Evolutionary conservation across 2,329 filamentous ascomycete species (phyloP), one percentile per base, ranked within the genome.

Genomic region (Penicillium occitanis): DNA sequence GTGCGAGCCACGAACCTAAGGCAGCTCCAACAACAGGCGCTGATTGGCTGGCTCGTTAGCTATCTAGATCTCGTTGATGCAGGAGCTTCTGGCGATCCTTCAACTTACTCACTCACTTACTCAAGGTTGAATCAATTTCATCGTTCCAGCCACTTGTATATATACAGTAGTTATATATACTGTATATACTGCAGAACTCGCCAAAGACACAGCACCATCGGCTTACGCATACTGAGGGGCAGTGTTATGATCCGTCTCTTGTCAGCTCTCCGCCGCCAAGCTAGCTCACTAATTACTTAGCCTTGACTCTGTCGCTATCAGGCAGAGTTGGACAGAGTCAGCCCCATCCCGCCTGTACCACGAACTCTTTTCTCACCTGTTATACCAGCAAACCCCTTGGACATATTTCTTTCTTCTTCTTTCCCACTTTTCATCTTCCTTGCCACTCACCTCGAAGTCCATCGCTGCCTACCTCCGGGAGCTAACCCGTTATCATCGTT

Each of bases 1-100:
- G 17, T 35, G 14, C 25, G 28, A 19, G 30, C 61, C 40, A 53
- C 35, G 51, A 64, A 50, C 40, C 11, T 64, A 17, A 64, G 62
- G 62, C 53, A 62, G 19, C 60, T 19, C 14, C 46, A 28, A 28
- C 22, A 25, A 28, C 46, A 33, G 44, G 60, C 48, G 48, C 19
- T 63, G 35, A 55, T 63, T 63, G 48, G 48, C 48, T 55, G 42
- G 19, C 11, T 13, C 11, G 33, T 37, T 22, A 57, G 53, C 33
- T 57, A 19, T 57, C 30, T 57, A 53, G 50, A 53, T 53, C 50
- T 53, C 28, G 14, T 37, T 25, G 17, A 57, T 40, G 53, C 53
- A 57, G 6, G 33, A 28, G 25, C 13, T 17, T 30, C 22, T 46
- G 42, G 44, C 19, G 48, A 51, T 51, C 48, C 14, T 17, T 33